Percentiles rank a stretch among this genome's conserved stretches.
Conservation (phyloP, 1,284 basidiomycete species). For the Pseudozyma sp. region DNA sequence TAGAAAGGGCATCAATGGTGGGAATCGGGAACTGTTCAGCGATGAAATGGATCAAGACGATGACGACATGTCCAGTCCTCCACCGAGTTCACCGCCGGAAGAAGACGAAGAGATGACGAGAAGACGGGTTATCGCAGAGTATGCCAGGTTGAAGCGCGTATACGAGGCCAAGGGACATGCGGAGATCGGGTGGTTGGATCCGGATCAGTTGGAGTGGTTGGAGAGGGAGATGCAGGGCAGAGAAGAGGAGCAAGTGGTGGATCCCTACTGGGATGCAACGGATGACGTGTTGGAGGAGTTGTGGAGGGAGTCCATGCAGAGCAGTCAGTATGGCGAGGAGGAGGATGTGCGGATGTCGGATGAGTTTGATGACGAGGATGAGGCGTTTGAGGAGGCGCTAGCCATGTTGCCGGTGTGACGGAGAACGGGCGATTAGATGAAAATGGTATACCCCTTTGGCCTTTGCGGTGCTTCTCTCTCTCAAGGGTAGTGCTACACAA, state of each 20-base stretch:
- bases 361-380: slow-evolving; percentile 16
- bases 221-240: slow-evolving; percentile 15
- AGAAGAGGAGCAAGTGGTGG: slow-evolving; percentile 6
- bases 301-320: slow-evolving; percentile 25
- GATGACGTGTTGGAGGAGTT: slow-evolving; percentile 39
- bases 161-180: slow-evolving; percentile 43
- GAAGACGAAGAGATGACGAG: slow-evolving; percentile 49
- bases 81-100: slow-evolving; percentile 9
- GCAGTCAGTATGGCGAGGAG: neutral
- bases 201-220: slow-evolving; percentile 44
- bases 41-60: slow-evolving; percentile 34
- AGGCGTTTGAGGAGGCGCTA: slow-evolving; percentile 24
- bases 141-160: slow-evolving; percentile 35
- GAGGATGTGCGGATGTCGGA: slow-evolving; percentile 1
- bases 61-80: neutral
- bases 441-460: too few species aligned
- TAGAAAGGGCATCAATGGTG: slow-evolving; percentile 20
- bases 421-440: neutral
- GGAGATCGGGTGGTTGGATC: slow-evolving; percentile 52
- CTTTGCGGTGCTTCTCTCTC: too few species aligned
- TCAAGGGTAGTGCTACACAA: too few species aligned
- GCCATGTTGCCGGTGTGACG: slow-evolving; percentile 16
- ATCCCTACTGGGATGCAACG: slow-evolving; percentile 21
- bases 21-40: slow-evolving; percentile 16
- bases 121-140: slow-evolving; percentile 40